Base-by-base conservation (phyloP, 1,284 basidiomycete species). In the Marasmius oreades region DNA sequence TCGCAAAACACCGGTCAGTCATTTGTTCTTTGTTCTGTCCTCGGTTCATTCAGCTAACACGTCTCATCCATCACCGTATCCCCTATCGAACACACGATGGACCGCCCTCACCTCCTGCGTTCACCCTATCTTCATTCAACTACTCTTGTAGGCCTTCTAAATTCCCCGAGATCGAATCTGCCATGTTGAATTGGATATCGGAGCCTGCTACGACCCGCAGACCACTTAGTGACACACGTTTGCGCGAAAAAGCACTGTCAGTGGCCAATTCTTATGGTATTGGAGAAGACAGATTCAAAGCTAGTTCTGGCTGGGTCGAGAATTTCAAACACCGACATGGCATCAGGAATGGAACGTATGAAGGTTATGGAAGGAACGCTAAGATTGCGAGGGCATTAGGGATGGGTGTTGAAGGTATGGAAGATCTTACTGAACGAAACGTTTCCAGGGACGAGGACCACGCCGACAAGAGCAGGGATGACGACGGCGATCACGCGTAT, bases 251-350 rank as follows among this genome's bases (percentile, higher is more conserved):
- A 64, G 93, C 93, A 20, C 82, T 84, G 55, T 79, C 86, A 61
- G 77, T 90, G 53, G 90, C 89, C 2, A 73, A 76, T 45, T 70
- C 69, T 22, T 75, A 86, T 52, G 74, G 79, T 58, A 84, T 83
- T 61, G 66, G 79, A 45, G 78, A 85, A 51, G 86, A 90, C 59
- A 82, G 84, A 67, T 95, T 95, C 82, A 95, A 94, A 72, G 93
- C 91, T 23, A 92, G 88, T 62, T 85, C 88, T 18, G 92, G 92
- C 3, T 95, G 93, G 93, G 80, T 95, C 55, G 92, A 95, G 66
- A 93, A 92, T 69, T 95, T 94, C 78, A 94, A 94, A 71, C 80
- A 85, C 62, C 85, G 93, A 39, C 81, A 88, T 64, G 81, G 81
- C 53, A 89, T 93, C 58, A 78, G 81, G 33, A 82, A 82, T 26